These are phyloP conservation scores for Arthrocladium fulminans DNA, from an alignment of 2,329 filamentous ascomycete genomes.

Conservation along the genomic window DNA sequence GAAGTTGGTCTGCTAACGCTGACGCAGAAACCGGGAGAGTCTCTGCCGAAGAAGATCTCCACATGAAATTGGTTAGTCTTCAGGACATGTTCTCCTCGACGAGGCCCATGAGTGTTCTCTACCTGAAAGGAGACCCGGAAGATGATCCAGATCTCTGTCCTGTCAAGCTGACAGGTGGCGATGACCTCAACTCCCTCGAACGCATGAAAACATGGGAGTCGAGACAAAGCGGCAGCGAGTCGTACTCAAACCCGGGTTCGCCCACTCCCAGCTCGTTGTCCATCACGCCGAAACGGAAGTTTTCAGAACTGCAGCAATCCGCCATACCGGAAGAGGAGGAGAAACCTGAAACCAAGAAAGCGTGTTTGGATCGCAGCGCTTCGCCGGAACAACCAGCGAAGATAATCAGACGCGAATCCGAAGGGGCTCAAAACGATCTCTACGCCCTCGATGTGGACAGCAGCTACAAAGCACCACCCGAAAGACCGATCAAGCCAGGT, in stretches of 20 bases:
- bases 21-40: conserved; percentile 32
- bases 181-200: conserved; percentile 27
- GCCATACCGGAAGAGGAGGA: conserved; percentile 18
- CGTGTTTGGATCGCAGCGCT: conserved; percentile 1
- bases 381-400: conserved; percentile 14
- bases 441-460: conserved; percentile 67
- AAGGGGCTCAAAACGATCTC: conserved; percentile 15
- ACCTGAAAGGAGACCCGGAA: conserved; percentile 35
- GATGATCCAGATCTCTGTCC: conserved; percentile 40
- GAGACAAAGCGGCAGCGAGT: conserved; percentile 27
- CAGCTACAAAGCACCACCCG: conserved; percentile 63
- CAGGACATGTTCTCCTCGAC: conserved; percentile 42
- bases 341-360: conserved; percentile 12
- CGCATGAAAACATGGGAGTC: conserved; percentile 28
- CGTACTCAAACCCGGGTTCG: conserved; percentile 28
- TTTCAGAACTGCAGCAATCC: conserved; percentile 19
- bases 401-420: conserved; percentile 14
- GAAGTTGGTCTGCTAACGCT: conserved; percentile 92
- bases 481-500: conserved; percentile 60
- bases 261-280: conserved; percentile 34
- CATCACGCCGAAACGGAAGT: conserved; percentile 34
- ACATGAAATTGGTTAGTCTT: conserved; percentile 35
- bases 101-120: conserved; percentile 33
- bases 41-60: conserved; percentile 35
- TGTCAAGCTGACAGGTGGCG: conserved; percentile 31